Conservation (phyloP, 306 rosid species). For the Crataegus laevigata region DNA sequence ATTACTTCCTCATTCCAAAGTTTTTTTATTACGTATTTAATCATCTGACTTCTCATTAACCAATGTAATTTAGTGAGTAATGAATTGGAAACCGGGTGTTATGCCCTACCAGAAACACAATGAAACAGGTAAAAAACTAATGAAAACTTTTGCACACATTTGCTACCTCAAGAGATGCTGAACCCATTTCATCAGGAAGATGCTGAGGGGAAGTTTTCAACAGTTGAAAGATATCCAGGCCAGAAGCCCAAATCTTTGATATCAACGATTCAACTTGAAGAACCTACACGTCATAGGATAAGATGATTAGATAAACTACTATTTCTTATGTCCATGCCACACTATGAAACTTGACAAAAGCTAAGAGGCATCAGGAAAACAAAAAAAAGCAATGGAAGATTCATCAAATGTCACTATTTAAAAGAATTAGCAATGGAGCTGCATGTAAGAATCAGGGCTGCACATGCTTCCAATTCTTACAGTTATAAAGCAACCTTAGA, state of each 20-base stretch:
- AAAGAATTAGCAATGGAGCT: neutral
- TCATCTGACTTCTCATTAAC: neutral
- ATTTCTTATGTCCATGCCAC: neutral
- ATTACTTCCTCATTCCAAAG: slow-evolving; percentile 1
- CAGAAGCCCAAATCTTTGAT: slow-evolving; percentile 42
- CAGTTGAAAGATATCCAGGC: slow-evolving; percentile 49
- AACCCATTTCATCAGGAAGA: slow-evolving; percentile 51
- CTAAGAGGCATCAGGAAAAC: neutral
- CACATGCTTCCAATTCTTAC: neutral
- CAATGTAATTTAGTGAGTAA: neutral
- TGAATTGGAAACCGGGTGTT: neutral
- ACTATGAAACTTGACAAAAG: neutral
- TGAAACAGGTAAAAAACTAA: neutral
- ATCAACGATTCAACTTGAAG: slow-evolving; percentile 58
- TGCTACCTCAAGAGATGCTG: slow-evolving; percentile 54
- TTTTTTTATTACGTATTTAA: no score
- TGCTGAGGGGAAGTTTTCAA: slow-evolving; percentile 45
- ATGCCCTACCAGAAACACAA: neutral
- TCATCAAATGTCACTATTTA: neutral
- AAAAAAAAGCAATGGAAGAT: neutral
- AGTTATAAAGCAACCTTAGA: neutral
- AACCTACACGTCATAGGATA: slow-evolving; percentile 47
- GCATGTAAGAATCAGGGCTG: neutral
- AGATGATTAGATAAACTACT: neutral
- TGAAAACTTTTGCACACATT: slow-evolving; percentile 5